Evolutionary conservation across 805 yeast genomes (phyloP), one percentile per base, ranked within the genome.

Genomic region (Torulaspora gathmanii): DNA sequence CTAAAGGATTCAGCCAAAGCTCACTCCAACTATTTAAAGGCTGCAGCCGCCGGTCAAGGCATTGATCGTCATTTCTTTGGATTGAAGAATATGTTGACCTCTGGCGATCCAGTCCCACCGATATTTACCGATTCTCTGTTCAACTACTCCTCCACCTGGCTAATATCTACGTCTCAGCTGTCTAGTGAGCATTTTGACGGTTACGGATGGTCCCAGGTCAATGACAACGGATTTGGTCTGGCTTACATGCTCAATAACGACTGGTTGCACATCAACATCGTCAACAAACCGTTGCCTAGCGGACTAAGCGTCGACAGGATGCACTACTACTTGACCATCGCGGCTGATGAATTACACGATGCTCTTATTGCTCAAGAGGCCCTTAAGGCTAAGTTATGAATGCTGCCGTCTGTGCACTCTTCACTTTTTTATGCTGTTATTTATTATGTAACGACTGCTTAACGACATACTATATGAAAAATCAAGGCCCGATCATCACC

Each of bases 131-230:
- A 91, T 66, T 86, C 95, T 11, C 71, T 86, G 52, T 87, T 77
- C 63, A 65, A 71, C 39, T 91, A 87, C 70, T 82, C 95, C 5
- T 71, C 80, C 26, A 78, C 86, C 37, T 91, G 99, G 99, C 82
- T 76, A 65, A 65, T 91, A 42, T 85, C 95, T 15, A 80, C 96
- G 2, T 88, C 96, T 1, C 98, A 91, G 68, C 74, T 91, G 53
- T 84, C 93, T 7, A 84, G 95, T 4, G 86, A 83, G 57, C 73
- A 73, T 66, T 86, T 88, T 69, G 88, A 88, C 64, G 90, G 95
- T 36, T 91, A 90, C 75, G 99, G 99, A 27, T 91, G 89, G 87
- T 79, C 96, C 15, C 95, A 95, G 65, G 98, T 93, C 40, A 81
- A 85, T 56, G 95, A 90, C 61, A 86, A 83, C 50, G 99, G 99